Percentiles rank a stretch among this genome's conserved stretches.
phyloP scores from a whole-genome alignment of 1,139 yeast species.

The Magnusiomyces suaveolens region DNA sequence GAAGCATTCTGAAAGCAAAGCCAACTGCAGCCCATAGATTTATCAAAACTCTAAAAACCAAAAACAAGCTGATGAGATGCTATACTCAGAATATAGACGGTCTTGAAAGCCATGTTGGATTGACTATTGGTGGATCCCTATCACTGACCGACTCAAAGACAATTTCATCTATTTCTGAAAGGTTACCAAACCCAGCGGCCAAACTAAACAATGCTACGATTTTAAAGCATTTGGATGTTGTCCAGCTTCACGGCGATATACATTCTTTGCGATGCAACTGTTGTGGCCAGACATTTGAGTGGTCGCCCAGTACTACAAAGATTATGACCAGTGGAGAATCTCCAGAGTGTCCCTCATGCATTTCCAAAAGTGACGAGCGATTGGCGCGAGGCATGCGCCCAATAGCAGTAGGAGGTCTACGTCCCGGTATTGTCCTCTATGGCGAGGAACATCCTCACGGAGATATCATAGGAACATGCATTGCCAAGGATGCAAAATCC shows the following conservation, averaged over 20 bases:
- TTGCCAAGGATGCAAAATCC: slow-evolving; percentile 43
- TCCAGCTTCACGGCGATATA: slow-evolving; percentile 85
- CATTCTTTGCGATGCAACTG: slow-evolving; percentile 63
- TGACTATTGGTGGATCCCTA: slow-evolving; percentile 22
- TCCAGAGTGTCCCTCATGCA: slow-evolving; percentile 58
- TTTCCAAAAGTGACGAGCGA: slow-evolving; percentile 44
- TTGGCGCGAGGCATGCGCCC: slow-evolving; percentile 51
- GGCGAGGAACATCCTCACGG: slow-evolving; percentile 75
- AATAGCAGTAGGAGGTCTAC: slow-evolving; percentile 52
- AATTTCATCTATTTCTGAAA: slow-evolving; percentile 15
- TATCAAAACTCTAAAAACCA: slow-evolving; percentile 53
- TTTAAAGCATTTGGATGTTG: slow-evolving; percentile 47
- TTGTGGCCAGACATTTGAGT: slow-evolving; percentile 50
- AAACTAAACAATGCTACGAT: not conserved
- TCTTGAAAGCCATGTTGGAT: slow-evolving; percentile 41
- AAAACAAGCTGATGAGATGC: slow-evolving; percentile 65
- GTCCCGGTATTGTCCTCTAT: slow-evolving; percentile 69
- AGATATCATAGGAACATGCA: slow-evolving; percentile 52
- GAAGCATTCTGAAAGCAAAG: slow-evolving; percentile 50
- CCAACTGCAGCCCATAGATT: slow-evolving; percentile 83
- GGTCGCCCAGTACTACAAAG: slow-evolving; percentile 48
- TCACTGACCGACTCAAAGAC: not conserved
- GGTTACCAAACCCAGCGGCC: not conserved
- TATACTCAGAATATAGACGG: slow-evolving; percentile 75
- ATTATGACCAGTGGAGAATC: slow-evolving; percentile 44